phyloP scores from a whole-genome alignment of 768 basidiomycete genomes.

The Cystofilobasidium ferigula region DNA sequence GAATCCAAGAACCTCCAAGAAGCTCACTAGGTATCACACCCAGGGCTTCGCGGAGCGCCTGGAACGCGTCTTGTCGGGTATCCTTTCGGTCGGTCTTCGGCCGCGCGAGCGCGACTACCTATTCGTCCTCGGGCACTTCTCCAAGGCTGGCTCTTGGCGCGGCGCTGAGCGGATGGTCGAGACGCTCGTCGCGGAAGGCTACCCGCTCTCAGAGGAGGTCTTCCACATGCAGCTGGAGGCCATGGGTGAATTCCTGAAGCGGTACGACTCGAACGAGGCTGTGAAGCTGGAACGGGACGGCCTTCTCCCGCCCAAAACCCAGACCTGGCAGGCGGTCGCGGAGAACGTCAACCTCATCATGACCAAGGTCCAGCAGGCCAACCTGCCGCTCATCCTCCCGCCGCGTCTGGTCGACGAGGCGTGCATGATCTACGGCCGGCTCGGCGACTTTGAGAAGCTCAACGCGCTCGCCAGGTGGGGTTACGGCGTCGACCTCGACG shows the following conservation, averaged over 20 bases:
- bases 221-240: conserved; percentile 58
- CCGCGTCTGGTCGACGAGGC: conserved; percentile 51
- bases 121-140: conserved; percentile 62
- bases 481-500: conserved; percentile 66
- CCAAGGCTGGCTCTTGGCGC: conserved; percentile 64
- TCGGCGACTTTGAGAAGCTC: conserved; percentile 49
- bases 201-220: conserved; percentile 48
- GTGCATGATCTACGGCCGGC: conserved; percentile 58
- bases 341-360: conserved; percentile 40
- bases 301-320: conserved; percentile 32
- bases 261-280: conserved; percentile 40
- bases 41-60: conserved; percentile 52
- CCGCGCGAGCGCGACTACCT: conserved; percentile 57
- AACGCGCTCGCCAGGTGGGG: conserved; percentile 53
- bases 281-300: conserved; percentile 42
- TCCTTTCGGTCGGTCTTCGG: conserved; percentile 47
- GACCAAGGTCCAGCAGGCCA: conserved; percentile 47
- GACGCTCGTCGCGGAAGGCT: conserved; percentile 38
- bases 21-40: conserved; percentile 13
- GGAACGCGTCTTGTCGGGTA: conserved; percentile 57
- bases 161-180: conserved; percentile 48
- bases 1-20: too few species aligned
- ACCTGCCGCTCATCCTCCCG: conserved; percentile 48
- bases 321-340: too few species aligned
- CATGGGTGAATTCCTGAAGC: conserved; percentile 56